phyloP scores from a whole-genome alignment of 495 filamentous ascomycete genomes.

The Evansstolkia leycettana region DNA sequence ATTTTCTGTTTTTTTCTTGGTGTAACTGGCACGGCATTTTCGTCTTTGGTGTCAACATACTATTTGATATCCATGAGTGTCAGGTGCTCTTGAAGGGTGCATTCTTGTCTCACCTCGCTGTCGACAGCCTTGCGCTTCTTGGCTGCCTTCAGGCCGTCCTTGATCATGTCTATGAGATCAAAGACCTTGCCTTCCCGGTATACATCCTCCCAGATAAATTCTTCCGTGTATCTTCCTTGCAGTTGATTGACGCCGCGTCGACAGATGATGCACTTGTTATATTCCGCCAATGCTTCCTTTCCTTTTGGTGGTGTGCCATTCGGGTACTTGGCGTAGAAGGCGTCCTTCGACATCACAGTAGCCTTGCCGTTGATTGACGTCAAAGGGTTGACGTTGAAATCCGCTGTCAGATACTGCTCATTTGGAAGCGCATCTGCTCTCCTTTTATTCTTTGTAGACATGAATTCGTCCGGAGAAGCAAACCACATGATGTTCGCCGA shows the following conservation, averaged over 20 bases:
- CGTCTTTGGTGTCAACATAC: slow-evolving; percentile 31
- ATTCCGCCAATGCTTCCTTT: slow-evolving; percentile 46
- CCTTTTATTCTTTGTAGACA: slow-evolving; percentile 62
- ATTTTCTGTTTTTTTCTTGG: slow-evolving; percentile 48
- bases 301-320: slow-evolving; percentile 60
- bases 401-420: slow-evolving; percentile 81
- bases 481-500: slow-evolving; percentile 85
- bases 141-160: slow-evolving; percentile 48
- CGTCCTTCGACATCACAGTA: slow-evolving; percentile 56
- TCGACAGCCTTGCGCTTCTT: slow-evolving; percentile 32
- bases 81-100: neutral
- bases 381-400: slow-evolving; percentile 77
- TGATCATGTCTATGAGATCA: slow-evolving; percentile 49
- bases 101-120: slow-evolving; percentile 31
- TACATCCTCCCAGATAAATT: slow-evolving; percentile 83
- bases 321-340: slow-evolving; percentile 58
- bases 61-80: slow-evolving; percentile 3
- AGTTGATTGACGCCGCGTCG: slow-evolving; percentile 77
- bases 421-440: slow-evolving; percentile 72
- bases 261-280: slow-evolving; percentile 84
- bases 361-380: slow-evolving; percentile 85
- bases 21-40: slow-evolving; percentile 39
- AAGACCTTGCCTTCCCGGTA: slow-evolving; percentile 55
- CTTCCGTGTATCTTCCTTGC: slow-evolving; percentile 82
- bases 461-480: slow-evolving; percentile 77